Percentiles rank a stretch among this genome's conserved stretches.
Conservation (phyloP, 2,329 filamentous ascomycete genomes). For the Aureobasidium sp. region DNA sequence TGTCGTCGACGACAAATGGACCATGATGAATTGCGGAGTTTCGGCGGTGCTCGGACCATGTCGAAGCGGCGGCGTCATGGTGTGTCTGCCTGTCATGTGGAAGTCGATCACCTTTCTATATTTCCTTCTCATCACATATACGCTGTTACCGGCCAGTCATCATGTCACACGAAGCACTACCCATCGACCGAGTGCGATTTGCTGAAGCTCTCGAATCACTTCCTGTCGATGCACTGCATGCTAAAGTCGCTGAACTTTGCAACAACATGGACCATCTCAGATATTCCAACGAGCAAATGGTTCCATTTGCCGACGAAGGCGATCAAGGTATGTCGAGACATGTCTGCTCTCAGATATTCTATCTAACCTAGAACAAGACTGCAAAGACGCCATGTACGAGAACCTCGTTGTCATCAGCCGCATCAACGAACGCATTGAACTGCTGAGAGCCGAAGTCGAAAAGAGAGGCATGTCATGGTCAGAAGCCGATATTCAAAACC, state of each 20-base stretch:
- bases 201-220: conserved; percentile 56
- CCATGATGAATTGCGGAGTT: conserved; percentile 2
- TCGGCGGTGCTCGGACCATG: conserved; percentile 20
- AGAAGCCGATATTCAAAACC: conserved; percentile 20
- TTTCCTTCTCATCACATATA: neutral
- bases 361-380: conserved; percentile 39
- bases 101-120: neutral
- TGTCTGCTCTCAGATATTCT: neutral
- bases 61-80: conserved; percentile 9
- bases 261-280: conserved; percentile 67
- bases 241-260: conserved; percentile 66
- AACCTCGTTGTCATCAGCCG: conserved; percentile 56
- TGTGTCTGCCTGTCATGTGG: conserved; percentile 7
- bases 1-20: conserved; percentile 8
- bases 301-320: conserved; percentile 55
- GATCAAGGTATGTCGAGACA: conserved; percentile 32
- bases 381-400: conserved; percentile 63
- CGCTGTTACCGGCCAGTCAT: neutral
- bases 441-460: conserved; percentile 57
- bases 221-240: conserved; percentile 56
- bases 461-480: conserved; percentile 50
- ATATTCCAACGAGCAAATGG: conserved; percentile 64
- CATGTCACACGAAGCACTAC: conserved; percentile 17
- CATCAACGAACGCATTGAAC: conserved; percentile 56
- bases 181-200: conserved; percentile 25